Evolutionary conservation across 2,329 filamentous ascomycete species (phyloP), one percentile per base, ranked within the genome.

Genomic region (Penicillium sp.): DNA sequence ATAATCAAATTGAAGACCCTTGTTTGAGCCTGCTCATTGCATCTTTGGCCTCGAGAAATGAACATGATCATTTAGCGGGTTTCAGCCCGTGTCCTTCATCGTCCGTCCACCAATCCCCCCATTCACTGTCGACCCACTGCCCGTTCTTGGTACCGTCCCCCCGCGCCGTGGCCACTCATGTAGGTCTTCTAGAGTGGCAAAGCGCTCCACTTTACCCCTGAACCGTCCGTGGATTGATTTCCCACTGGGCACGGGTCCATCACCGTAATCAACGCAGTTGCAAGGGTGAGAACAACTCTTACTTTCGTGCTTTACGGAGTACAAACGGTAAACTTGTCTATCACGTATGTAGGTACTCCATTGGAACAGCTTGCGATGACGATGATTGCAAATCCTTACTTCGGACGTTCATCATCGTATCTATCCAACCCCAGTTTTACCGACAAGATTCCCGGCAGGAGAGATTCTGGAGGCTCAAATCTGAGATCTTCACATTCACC

Each of bases 151-250:
- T 52, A 42, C 26, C 38, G 26, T n/a, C 38, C 49, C 49, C 51
- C 25, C 37, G 52, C 16, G 42, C 46, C 2, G 45, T 38, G n/a
- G 43, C 67, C 60, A 66, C 46, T 66, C 52, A 43, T 26, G 40
- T 25, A 48, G 45, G 28, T 22, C 59, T 25, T 42, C 40, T 57
- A 59, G 60, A 59, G 49, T 61, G 61, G 14, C 26, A 42, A 43
- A 1, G 19, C 43, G 11, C 60, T 53, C 68, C 68, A 69, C 65
- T 65, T 65, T 70, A 68, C 68, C 66, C 68, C 68, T 70, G 68
- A 70, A 62, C 54, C 63, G 57, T 43, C 53, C 53, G 33, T 48
- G 53, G 28, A 57, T 65, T 67, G 51, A 57, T 66, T 66, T 62
- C 60, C 60, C 30, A 33, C 64, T 53, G 51, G 19, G 51, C 48